Evolutionary conservation across 2,329 filamentous ascomycete genomes (phyloP).

Genomic region (Fusarium lyarnte): DNA sequence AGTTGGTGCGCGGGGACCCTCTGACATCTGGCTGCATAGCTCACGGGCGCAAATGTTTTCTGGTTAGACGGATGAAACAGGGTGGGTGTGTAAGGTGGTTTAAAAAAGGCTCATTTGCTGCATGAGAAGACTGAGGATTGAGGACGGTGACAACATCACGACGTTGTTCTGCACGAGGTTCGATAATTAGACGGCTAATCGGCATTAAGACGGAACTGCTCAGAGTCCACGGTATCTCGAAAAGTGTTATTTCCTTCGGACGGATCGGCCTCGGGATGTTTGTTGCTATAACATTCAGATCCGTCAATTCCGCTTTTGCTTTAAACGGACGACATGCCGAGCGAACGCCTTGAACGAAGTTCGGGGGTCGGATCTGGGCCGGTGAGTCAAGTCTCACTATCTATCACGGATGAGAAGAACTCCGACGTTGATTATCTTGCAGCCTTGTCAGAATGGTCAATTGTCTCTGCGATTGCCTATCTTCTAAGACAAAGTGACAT

Average conservation of each 20-base stretch:
- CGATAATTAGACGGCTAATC: neutral
- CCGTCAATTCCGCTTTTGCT: neutral
- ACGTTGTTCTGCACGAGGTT: neutral
- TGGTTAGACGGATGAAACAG: slow-evolving; percentile 1
- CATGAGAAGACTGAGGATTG: neutral
- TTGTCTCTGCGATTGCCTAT: neutral
- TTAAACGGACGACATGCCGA: slow-evolving; percentile 13
- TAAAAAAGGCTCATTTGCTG: slow-evolving; percentile 4
- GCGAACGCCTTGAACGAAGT: neutral
- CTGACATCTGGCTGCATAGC: slow-evolving; percentile 37
- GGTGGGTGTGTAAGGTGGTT: neutral
- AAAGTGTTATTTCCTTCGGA: slow-evolving; percentile 6
- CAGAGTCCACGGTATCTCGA: neutral
- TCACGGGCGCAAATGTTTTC: neutral
- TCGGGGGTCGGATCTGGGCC: slow-evolving; percentile 25
- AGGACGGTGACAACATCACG: neutral
- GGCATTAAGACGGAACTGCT: slow-evolving; percentile 12
- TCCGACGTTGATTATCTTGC: slow-evolving; percentile 10
- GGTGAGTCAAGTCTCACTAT: slow-evolving; percentile 9
- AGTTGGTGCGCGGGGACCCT: slow-evolving; percentile 11
- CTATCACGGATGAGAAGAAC: neutral
- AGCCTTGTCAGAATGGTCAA: neutral
- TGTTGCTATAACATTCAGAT: neutral
- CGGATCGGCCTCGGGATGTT: slow-evolving; percentile 20
- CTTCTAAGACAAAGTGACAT: slow-evolving; percentile 8